Evolutionary conservation across 1,284 basidiomycete genomes (phyloP), one percentile per base, ranked within the genome.

Genomic region (Microbotryum violaceum): DNA sequence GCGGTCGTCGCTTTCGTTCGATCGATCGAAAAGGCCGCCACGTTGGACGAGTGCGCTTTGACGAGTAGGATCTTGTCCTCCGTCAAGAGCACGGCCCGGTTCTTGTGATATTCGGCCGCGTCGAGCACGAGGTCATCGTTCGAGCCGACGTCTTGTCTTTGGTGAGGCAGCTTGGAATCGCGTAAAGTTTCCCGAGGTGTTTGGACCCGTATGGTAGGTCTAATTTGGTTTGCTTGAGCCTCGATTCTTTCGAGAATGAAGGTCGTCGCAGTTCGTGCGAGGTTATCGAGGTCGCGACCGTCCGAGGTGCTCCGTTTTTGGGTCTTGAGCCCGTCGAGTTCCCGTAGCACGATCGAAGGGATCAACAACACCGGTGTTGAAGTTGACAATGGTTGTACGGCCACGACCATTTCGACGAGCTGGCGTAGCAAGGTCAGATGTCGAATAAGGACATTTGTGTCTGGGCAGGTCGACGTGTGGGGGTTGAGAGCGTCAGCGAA

Each of bases 111-210:
- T 20, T 59, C 31, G 1, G 64, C 64, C 7, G 62, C 64, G 29
- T 68, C 67, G 48, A 68, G 61, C 4, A 68, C 64, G 4, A 64
- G 42, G 10, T 55, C 53, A 46, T 68, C 67, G 57, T 68, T 68
- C 23, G 45, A 25, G 21, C 59, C 45, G 27, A 25, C 25, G 18
- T 25, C 46, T 50, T 25, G 10, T 45, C 47, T 31, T 23, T 14
- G 42, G 6, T 4, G n/a, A 23, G 29, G 9, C 55, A 7, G 14
- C 16, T 42, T 42, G 37, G 37, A 14, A 18, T 42, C 37, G 37
- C 37, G 37, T 18, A 42, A 14, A 18, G 14, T 42, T 42, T 42
- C 37, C 37, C 37, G 37, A 4, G 37, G 37, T 18, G 37, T 18
- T 42, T 42, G 37, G 37, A 42, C 18, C 37, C 37, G 37, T 42